Evolutionary conservation across 2,329 filamentous ascomycete genomes (phyloP), one percentile per base, ranked within the genome.

Genomic region (Venturia aucupariae): DNA sequence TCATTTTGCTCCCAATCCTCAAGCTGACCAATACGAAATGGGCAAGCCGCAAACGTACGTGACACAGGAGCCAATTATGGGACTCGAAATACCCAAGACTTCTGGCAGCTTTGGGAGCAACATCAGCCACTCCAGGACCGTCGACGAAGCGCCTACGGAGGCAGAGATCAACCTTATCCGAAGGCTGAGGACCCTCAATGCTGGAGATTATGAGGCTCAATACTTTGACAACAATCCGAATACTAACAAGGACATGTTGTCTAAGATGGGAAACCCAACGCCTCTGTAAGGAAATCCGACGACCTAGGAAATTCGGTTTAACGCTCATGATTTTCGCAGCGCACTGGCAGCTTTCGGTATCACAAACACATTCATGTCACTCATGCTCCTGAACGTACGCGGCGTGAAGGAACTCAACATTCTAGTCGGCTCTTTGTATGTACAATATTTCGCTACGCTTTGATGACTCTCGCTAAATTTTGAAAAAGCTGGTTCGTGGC

Each of bases 261-360:
- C 38, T 8, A 62, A 51, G 44, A 62, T 62, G 41, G 61, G 61
- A n/a, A 62, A 62, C 19, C 61, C 61, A 4, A 62, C 61, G 11
- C 41, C 61, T 35, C 61, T 62, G 38, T 60, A 60, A 60, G 59
- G 6, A n/a, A 4, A 19, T 13, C 2, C 19, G 30, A 57, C n/a
- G 8, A 19, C 19, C 10, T 19, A 6, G 10, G n/a, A n/a, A 19
- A 35, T 8, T 57, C 35, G 51, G 6, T n/a, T 11, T 2, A 11
- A 10, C 19, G 30, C 51, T 57, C 30, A 57, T 35, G 13, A 24
- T 24, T 7, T 60, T 3, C 57, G 22, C 35, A 60, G 59, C n/a
- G 61, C 61, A 39, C 24, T 62, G 3, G 61, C 61, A 24, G 61
- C 42, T 24, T 62, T 62, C 42, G 61, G 41, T 24, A 42, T 62